Evolutionary conservation across 208 protist genomes (phyloP), one percentile per base, ranked within the genome.

Genomic region (Crithidia fasciculata): DNA sequence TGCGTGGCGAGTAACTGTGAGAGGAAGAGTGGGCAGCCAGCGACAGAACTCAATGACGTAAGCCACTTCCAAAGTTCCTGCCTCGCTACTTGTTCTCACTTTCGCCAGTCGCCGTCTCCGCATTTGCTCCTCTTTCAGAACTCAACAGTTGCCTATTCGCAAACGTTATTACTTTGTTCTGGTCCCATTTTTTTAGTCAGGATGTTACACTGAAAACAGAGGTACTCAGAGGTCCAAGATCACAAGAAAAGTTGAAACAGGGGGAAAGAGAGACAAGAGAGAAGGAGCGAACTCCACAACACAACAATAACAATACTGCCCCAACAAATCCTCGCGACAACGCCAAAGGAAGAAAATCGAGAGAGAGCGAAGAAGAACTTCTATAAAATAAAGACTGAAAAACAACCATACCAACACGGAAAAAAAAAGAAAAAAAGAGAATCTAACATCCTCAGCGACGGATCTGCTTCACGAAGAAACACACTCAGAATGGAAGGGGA

Each of bases 181-280:
- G 2, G 5, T 41, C 28, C 1, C 28, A 28, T 44, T 40, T 44
- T 61, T 40, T 61, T 44, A 44, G 2, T 61, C 56, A 44, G 43
- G 44, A 50, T 6, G 16, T 60, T 67, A 68, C 3, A 55, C 39
- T 55, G 60, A 69, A 64, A 56, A 40, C 15, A 28, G 41, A 76
- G 56, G 57, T 36, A 63, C 45, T 68, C 64, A 59, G 37, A 47
- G 13, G 7, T 18, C n/a, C 50, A 55, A 18, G 6, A 55, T 52
- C 6, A 50, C n/a, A 8, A 49, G 59, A 37, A 44, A 63, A 13
- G 59, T 13, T 39, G n/a, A 63, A 6, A 63, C 55, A 59, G 28
- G 28, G 6, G 28, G 28, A 41, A 41, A 59, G 12, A 59, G 28
- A 59, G 40, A 59, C 55, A 59, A 40, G 28, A 59, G 45, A 62